Conservation (phyloP, 441 rosid species). For the Metrosideros polymorpha region DNA sequence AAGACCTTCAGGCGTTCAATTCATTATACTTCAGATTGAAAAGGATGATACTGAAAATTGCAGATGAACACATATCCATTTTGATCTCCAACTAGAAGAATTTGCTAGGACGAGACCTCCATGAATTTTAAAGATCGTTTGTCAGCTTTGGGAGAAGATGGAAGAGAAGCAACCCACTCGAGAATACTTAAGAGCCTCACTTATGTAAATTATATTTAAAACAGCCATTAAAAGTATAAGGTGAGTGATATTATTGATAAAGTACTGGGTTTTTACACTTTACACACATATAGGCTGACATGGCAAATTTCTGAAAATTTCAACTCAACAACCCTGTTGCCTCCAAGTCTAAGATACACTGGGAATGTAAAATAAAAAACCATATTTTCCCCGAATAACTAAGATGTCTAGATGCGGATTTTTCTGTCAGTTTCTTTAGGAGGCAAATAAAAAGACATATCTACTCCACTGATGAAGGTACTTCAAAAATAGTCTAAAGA, state of each 20-base stretch:
- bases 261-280: background rate
- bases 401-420: background rate
- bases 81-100: background rate
- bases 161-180: background rate
- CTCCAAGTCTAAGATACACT: background rate
- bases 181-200: background rate
- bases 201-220: background rate
- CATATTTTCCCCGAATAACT: background rate
- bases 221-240: background rate
- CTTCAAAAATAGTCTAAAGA: background rate
- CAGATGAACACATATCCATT: background rate
- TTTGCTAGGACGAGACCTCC: background rate
- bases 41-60: background rate
- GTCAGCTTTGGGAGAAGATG: background rate
- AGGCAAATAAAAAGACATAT: background rate
- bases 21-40: background rate
- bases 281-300: background rate
- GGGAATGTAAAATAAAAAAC: background rate
- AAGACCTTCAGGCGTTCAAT: background rate
- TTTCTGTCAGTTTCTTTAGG: background rate
- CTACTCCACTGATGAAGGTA: background rate
- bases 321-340: background rate
- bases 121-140: background rate
- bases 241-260: background rate
- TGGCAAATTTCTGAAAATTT: background rate